Evolutionary conservation across 441 rosid genomes (phyloP).

Genomic region (Erodium trifolium): DNA sequence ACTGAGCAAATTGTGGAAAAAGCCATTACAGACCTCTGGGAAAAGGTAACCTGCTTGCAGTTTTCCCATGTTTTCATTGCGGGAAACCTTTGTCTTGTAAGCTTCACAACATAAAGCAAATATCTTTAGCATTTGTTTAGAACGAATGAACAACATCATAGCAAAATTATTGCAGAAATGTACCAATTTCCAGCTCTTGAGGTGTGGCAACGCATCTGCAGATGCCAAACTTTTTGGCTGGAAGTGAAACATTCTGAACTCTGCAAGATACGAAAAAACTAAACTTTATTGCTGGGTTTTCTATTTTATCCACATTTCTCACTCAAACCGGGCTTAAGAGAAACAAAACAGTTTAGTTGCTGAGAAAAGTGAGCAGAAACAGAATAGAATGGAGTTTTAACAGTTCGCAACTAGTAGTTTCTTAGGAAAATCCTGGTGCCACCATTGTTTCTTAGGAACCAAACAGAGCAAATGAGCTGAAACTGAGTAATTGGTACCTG

Average conservation of each 20-base stretch:
- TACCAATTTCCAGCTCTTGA: constrained; percentile 54
- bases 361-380: neutral
- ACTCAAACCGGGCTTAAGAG: no score
- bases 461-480: constrained; percentile 11
- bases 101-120: constrained; percentile 34
- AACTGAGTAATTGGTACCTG: constrained; percentile 30
- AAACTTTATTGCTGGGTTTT: neutral
- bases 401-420: neutral
- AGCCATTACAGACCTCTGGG: constrained; percentile 59
- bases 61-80: constrained; percentile 80
- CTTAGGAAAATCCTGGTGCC: neutral
- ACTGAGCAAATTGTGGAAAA: neutral
- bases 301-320: neutral
- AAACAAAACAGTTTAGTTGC: neutral
- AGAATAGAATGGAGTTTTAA: no score
- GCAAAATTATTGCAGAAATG: neutral
- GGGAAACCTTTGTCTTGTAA: constrained; percentile 72
- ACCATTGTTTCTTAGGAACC: neutral
- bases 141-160: neutral
- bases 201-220: constrained; percentile 60
- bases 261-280: constrained; percentile 24
- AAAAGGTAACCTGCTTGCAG: constrained; percentile 97
- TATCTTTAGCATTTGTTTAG: constrained; percentile 1
- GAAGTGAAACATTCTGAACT: constrained; percentile 33
- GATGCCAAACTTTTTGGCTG: constrained; percentile 32